phyloP scores from a whole-genome alignment of 805 yeast genomes.

The Pichia occidentalis region DNA sequence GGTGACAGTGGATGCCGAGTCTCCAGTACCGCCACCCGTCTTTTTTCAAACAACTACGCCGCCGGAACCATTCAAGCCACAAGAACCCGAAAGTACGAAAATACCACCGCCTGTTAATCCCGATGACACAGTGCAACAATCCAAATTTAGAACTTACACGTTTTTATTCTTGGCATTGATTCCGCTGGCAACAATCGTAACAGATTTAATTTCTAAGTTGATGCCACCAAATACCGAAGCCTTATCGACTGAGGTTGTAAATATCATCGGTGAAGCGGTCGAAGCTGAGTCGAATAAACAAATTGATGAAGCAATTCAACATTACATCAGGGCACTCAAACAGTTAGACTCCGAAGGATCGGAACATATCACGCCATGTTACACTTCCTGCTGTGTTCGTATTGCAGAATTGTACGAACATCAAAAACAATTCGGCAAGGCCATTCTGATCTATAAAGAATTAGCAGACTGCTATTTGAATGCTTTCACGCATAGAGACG shows the following conservation, averaged over 20 bases:
- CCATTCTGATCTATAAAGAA: slow-evolving; percentile 22
- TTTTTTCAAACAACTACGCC: slow-evolving; percentile 6
- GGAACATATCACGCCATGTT: slow-evolving; percentile 61
- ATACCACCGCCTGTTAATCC: too few species aligned
- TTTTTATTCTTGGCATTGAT: background rate
- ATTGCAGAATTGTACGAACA: slow-evolving; percentile 75
- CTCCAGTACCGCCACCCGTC: slow-evolving; percentile 2
- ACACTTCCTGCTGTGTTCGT: slow-evolving; percentile 80
- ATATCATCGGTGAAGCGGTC: slow-evolving; percentile 11
- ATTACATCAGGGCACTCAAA: slow-evolving; percentile 64
- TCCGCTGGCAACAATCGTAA: background rate
- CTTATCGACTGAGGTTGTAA: slow-evolving; percentile 13
- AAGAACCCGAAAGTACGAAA: too few species aligned
- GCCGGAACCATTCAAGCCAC: slow-evolving; percentile 4
- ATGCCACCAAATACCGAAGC: slow-evolving; percentile 9
- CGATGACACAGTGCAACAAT: too few species aligned
- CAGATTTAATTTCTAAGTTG: background rate
- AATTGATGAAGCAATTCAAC: slow-evolving; percentile 57
- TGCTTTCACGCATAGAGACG: slow-evolving; percentile 11
- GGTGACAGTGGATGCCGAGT: too few species aligned
- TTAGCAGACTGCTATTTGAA: slow-evolving; percentile 12
- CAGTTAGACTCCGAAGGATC: slow-evolving; percentile 49
- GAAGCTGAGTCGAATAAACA: slow-evolving; percentile 32
- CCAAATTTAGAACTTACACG: background rate
- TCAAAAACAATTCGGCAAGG: slow-evolving; percentile 22